phyloP scores from a whole-genome alignment of 805 yeast species.

The Ogataea haglerorum region DNA sequence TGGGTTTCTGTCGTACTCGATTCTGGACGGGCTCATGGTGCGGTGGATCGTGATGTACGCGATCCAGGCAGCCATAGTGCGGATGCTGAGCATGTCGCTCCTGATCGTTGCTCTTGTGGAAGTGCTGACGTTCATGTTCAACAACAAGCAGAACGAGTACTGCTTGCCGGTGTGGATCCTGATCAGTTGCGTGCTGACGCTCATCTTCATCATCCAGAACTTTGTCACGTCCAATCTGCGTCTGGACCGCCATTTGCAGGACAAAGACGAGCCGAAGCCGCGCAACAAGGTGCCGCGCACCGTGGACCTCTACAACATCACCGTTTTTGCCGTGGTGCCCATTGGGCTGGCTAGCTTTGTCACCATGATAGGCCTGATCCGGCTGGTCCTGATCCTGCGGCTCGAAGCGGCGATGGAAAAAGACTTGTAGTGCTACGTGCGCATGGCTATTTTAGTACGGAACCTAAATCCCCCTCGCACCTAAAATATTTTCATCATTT shows the following conservation, averaged over 20 bases:
- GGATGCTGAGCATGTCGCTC: constrained; percentile 81
- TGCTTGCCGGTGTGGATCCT: constrained; percentile 88
- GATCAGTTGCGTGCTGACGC: constrained; percentile 80
- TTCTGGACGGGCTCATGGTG: constrained; percentile 84
- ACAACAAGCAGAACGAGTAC: constrained; percentile 57
- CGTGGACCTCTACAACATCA: constrained; percentile 82
- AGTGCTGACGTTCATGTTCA: constrained; percentile 60
- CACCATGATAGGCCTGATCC: constrained; percentile 80
- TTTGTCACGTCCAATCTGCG: constrained; percentile 79
- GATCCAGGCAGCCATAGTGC: constrained; percentile 79
- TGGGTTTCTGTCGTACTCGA: constrained; percentile 77
- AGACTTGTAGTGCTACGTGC: neutral
- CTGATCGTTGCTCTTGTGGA: constrained; percentile 69
- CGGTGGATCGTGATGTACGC: constrained; percentile 93
- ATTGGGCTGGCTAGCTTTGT: constrained; percentile 91
- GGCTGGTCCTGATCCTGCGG: constrained; percentile 72
- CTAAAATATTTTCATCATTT: constrained; percentile 5
- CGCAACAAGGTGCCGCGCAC: constrained; percentile 50
- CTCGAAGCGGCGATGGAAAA: constrained; percentile 46
- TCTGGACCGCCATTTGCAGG: constrained; percentile 29
- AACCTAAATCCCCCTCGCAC: constrained; percentile 3
- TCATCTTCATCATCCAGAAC: constrained; percentile 78
- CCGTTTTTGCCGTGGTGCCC: constrained; percentile 97
- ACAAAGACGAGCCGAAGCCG: constrained; percentile 7
- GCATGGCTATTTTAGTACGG: neutral